Evolutionary conservation across 768 basidiomycete species (phyloP).

Genomic region (Rhizopogon vulgaris): DNA sequence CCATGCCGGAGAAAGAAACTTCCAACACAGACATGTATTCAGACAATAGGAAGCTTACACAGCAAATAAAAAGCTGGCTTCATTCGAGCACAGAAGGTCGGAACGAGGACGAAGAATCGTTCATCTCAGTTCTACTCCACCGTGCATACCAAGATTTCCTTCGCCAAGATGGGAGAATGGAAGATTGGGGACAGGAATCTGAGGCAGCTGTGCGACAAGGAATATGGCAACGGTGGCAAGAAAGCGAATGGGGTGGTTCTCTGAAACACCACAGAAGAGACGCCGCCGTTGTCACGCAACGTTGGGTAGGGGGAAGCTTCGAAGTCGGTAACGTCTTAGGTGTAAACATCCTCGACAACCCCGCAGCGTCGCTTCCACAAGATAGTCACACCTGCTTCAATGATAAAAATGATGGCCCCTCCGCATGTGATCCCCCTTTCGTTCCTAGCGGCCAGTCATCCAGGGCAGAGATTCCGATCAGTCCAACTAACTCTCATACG

Average conservation of each 20-base stretch:
- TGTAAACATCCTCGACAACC: conserved; percentile 45
- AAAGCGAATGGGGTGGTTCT: conserved; percentile 58
- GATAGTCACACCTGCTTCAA: background rate
- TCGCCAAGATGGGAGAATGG: conserved; percentile 52
- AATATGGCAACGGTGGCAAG: conserved; percentile 54
- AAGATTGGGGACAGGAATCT: conserved; percentile 60
- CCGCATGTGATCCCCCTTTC: background rate
- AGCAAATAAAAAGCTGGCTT: conserved; percentile 19
- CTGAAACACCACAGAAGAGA: conserved; percentile 29
- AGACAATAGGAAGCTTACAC: conserved; percentile 19
- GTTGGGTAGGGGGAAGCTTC: conserved; percentile 72
- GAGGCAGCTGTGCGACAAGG: conserved; percentile 48
- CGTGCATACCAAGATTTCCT: conserved; percentile 64
- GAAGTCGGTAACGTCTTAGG: conserved; percentile 75
- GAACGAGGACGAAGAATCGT: conserved; percentile 31
- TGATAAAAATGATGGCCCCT: background rate
- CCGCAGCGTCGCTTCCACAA: background rate
- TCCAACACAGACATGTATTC: conserved; percentile 31
- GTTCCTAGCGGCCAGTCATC: conserved; percentile 3
- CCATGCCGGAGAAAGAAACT: conserved; percentile 62
- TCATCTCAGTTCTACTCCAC: conserved; percentile 40
- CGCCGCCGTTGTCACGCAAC: conserved; percentile 23
- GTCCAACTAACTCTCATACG: background rate
- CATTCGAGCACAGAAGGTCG: conserved; percentile 12
- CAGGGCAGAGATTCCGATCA: background rate